Evolutionary conservation across 768 basidiomycete species (phyloP), one percentile per base, ranked within the genome.

Genomic region (Termitomyces sp.): DNA sequence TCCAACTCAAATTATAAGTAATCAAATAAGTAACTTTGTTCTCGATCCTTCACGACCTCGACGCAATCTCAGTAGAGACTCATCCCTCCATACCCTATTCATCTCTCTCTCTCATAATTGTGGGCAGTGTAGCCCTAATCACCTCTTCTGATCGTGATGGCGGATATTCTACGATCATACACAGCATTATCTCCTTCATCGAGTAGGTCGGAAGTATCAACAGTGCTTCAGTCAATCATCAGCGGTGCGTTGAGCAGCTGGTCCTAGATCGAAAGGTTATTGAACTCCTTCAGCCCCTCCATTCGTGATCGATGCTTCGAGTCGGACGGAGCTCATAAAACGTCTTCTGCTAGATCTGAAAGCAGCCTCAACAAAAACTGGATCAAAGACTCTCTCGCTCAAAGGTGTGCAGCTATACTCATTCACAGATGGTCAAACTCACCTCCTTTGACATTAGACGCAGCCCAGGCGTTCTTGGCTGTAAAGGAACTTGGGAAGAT

Each of bases 401-500:
- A 81, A 83, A 70, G 84, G 89, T 89, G 54, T 50, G 76, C 59
- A n/a, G n/a, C 44, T 45, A 36, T 35, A 29, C 16, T n/a, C 10
- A 36, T 16, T 16, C 9, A 29, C 11, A 40, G 9, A n/a, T 31
- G 15, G 7, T 35, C 23, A 18, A 11, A 39, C 32, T 42, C 40
- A 44, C 41, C n/a, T 18, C 11, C 10, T 1, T 18, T 55, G 33
- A 15, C 36, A 33, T n/a, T 64, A 94, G 91, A 92, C 66, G 80
- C 82, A 29, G 73, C 81, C 3, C 78, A 74, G 32, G 91, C 89
- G 15, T 72, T 94, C 2, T 70, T 83, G 42, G 82, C 88, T 0
- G 66, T 94, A 54, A 94, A 94, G 69, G 81, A 80, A 7, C 78
- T 94, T 3, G 91, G 86, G 13, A 85, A 85, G 62, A 80, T 84